A percentile compares a stretch with the other conserved stretches of the same genome.
phyloP scores from a whole-genome alignment of 2,329 filamentous ascomycete genomes.

The Pseudogymnoascus sp. region DNA sequence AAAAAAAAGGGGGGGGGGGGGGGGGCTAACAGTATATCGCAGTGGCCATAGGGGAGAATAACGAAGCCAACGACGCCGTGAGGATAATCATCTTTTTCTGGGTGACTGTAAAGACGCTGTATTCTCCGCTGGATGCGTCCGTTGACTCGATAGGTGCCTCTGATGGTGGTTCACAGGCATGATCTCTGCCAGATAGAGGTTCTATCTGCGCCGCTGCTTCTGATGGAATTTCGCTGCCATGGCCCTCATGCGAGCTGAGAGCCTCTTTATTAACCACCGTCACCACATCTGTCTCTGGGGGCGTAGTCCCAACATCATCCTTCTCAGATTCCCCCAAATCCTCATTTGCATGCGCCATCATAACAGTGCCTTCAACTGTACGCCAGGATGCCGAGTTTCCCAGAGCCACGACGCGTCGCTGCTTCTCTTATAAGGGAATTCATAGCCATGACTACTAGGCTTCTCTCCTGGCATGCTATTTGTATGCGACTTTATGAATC shows the following conservation, averaged over 20 bases:
- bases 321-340: background rate
- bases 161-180: background rate
- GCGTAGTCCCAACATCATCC: background rate
- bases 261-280: background rate
- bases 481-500: background rate
- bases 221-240: background rate
- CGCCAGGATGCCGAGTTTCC: background rate
- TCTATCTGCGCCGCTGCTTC: background rate
- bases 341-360: background rate
- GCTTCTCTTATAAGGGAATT: background rate
- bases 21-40: constrained; percentile 48
- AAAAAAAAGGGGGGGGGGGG: constrained; percentile 37
- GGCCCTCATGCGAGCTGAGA: background rate
- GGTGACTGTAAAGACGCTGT: constrained; percentile 11
- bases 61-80: constrained; percentile 43
- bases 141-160: background rate
- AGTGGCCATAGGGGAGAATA: constrained; percentile 47
- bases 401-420: background rate
- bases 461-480: background rate
- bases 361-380: background rate
- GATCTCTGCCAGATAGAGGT: background rate
- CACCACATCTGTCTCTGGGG: background rate
- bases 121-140: background rate
- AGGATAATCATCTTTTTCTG: constrained; percentile 40
- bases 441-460: background rate